These are phyloP conservation scores for Aspergillus olivimuriae DNA, from an alignment of 495 filamentous ascomycete genomes.

Conservation along the genomic window DNA sequence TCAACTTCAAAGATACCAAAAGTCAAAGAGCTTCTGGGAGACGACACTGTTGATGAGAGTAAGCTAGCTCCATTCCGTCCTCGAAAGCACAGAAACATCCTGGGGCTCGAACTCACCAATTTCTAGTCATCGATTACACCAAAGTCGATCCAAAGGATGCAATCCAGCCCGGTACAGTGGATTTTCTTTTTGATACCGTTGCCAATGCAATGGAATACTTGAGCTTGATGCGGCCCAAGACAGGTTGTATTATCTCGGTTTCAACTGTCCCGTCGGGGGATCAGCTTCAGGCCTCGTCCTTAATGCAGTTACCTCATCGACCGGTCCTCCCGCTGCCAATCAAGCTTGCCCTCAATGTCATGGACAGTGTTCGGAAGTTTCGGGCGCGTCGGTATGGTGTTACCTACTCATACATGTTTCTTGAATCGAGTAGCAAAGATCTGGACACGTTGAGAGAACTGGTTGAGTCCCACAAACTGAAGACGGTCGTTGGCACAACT, in stretches of 20 bases:
- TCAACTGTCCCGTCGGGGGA: slow-evolving; percentile 12
- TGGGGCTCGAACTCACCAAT: background rate
- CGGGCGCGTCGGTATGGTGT: slow-evolving; percentile 30
- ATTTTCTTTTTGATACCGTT: slow-evolving; percentile 50
- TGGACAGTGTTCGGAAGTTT: slow-evolving; percentile 26
- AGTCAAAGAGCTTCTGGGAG: slow-evolving; percentile 34
- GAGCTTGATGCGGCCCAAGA: slow-evolving; percentile 13
- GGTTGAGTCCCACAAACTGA: slow-evolving; percentile 41
- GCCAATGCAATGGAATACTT: slow-evolving; percentile 25
- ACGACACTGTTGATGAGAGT: slow-evolving; percentile 24
- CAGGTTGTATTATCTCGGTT: slow-evolving; percentile 12
- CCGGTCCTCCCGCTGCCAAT: slow-evolving; percentile 25
- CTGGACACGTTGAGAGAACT: slow-evolving; percentile 35
- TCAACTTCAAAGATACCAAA: slow-evolving; percentile 45
- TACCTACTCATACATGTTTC: slow-evolving; percentile 33
- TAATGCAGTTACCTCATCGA: slow-evolving; percentile 25
- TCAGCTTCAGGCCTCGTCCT: slow-evolving; percentile 18
- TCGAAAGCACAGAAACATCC: background rate
- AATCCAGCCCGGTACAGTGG: slow-evolving; percentile 39
- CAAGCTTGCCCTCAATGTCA: slow-evolving; percentile 23
- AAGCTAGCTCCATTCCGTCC: too few species aligned
- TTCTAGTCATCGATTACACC: slow-evolving; percentile 45
- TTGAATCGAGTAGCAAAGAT: slow-evolving; percentile 31
- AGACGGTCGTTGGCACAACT: slow-evolving; percentile 35
- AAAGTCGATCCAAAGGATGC: slow-evolving; percentile 31